Conservation (phyloP, 1,139 yeast species). For the Nakaseomyces glabratus region DNA sequence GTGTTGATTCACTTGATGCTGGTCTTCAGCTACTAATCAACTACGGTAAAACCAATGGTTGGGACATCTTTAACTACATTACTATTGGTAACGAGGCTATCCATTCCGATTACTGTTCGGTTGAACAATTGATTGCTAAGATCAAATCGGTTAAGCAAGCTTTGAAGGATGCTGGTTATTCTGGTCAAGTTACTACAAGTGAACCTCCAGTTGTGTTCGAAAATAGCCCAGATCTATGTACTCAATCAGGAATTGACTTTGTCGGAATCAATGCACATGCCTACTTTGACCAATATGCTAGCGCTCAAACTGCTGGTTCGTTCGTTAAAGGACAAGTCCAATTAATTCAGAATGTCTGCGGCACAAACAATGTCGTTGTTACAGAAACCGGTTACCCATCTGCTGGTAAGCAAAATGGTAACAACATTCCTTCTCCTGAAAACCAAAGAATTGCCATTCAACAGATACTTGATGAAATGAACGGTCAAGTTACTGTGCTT, state of each 20-base stretch:
- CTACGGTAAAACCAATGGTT: constrained; percentile 44
- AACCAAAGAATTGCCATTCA: constrained; percentile 67
- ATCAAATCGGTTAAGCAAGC: constrained; percentile 51
- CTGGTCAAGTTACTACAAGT: constrained; percentile 71
- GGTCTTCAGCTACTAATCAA: constrained; percentile 46
- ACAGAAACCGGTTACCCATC: constrained; percentile 92
- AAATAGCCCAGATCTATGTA: constrained; percentile 58
- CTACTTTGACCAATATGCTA: constrained; percentile 56
- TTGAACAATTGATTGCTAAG: constrained; percentile 49
- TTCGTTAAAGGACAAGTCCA: constrained; percentile 57
- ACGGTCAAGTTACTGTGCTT: constrained; percentile 57
- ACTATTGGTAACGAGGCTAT: constrained; percentile 88
- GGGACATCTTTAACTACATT: constrained; percentile 64
- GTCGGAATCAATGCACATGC: constrained; percentile 85
- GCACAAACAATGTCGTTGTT: constrained; percentile 41
- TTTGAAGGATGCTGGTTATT: constrained; percentile 60
- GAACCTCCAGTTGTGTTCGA: constrained; percentile 79
- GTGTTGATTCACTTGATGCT: constrained; percentile 59
- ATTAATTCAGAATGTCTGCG: constrained; percentile 46
- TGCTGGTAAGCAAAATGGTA: constrained; percentile 60
- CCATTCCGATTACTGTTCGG: constrained; percentile 50
- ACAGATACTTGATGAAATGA: constrained; percentile 45
- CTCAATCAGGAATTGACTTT: constrained; percentile 56
- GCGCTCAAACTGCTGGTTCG: constrained; percentile 63
- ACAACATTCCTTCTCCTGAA: constrained; percentile 56